phyloP scores from a whole-genome alignment of 768 basidiomycete genomes.

The Agaricus sinodeliciosus region DNA sequence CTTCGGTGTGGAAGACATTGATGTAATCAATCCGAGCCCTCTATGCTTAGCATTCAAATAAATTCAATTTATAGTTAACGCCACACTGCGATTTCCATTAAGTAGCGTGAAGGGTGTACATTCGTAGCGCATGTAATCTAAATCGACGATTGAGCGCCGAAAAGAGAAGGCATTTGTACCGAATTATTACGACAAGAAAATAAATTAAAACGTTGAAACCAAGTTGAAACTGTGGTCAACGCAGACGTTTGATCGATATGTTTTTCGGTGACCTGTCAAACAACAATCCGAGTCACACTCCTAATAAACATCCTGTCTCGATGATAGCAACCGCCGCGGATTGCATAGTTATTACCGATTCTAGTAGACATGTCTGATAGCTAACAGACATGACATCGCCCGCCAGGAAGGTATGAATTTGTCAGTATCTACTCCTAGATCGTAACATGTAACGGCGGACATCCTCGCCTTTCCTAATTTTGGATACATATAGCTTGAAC shows the following conservation, averaged over 20 bases:
- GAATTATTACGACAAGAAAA: no score
- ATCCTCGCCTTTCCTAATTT: neutral
- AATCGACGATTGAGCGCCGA: no score
- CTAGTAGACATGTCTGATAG: neutral
- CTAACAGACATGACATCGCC: neutral
- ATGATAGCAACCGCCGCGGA: constrained; percentile 1
- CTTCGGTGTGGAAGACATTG: neutral
- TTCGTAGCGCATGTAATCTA: no score
- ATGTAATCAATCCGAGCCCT: no score
- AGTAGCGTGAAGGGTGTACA: no score
- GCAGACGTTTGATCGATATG: neutral
- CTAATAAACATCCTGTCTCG: neutral
- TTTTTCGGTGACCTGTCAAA: neutral
- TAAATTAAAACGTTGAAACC: no score
- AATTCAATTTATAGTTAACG: no score
- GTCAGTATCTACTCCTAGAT: neutral
- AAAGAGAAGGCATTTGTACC: no score
- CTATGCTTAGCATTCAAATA: no score
- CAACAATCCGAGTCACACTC: neutral
- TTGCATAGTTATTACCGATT: neutral
- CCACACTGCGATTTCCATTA: no score
- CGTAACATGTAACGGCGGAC: neutral
- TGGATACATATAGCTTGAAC: neutral
- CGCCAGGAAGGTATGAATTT: neutral
- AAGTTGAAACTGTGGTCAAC: no score